A percentile compares a stretch with the other conserved stretches of the same genome.
phyloP scores from a whole-genome alignment of 495 filamentous ascomycete species.

The Trichoderma asperelloides region DNA sequence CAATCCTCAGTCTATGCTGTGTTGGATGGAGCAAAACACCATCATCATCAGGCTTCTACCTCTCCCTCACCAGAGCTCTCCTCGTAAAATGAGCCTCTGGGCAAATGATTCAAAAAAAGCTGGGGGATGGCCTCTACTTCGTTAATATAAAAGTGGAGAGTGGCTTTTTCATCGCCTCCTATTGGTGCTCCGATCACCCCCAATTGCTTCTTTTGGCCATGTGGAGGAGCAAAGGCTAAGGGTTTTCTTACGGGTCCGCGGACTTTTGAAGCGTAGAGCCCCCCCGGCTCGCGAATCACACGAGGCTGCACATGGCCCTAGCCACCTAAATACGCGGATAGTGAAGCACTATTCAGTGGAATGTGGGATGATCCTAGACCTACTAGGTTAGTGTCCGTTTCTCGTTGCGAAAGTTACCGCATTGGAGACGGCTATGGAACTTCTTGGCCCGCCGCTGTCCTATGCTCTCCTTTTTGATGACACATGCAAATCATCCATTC shows the following conservation, averaged over 20 bases:
- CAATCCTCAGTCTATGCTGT: neutral
- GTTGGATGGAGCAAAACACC: neutral
- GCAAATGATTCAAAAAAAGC: neutral
- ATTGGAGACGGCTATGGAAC: neutral
- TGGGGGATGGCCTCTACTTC: conserved; percentile 3
- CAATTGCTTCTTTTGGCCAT: conserved; percentile 5
- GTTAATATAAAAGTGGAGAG: conserved; percentile 1
- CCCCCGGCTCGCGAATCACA: neutral
- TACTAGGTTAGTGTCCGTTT: neutral
- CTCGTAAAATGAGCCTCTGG: neutral
- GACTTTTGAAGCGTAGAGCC: neutral
- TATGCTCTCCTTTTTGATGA: too few species aligned
- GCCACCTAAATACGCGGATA: neutral
- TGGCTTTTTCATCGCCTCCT: neutral
- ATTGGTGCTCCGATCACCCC: neutral
- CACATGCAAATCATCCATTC: too few species aligned
- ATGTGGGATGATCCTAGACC: neutral
- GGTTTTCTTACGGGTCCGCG: neutral
- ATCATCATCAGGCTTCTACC: neutral
- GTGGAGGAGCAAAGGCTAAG: neutral
- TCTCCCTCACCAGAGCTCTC: neutral
- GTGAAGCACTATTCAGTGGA: neutral
- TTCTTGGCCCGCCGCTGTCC: too few species aligned
- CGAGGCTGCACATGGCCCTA: neutral
- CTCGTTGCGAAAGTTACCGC: neutral